Evolutionary conservation across 805 yeast genomes (phyloP).

Genomic region (Ogataea trehalophila): DNA sequence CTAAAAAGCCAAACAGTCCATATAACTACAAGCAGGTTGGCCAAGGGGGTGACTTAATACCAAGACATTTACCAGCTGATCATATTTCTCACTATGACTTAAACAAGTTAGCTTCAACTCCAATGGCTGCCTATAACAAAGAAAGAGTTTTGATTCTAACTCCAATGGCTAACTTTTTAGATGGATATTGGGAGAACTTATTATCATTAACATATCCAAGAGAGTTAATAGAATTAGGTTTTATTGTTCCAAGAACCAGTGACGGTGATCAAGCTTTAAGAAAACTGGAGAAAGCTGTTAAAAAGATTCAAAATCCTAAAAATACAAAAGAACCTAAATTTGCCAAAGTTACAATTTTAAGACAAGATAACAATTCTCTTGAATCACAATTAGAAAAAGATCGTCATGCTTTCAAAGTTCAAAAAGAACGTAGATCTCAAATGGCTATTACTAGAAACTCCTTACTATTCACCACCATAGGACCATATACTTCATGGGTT

Average conservation of each 20-base stretch:
- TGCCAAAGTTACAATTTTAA: conserved; percentile 77
- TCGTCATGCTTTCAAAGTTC: conserved; percentile 82
- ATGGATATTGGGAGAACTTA: conserved; percentile 84
- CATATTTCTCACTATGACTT: conserved; percentile 82
- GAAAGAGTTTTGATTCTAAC: conserved; percentile 85
- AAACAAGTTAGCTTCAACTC: conserved; percentile 68
- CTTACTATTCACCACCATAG: conserved; percentile 77
- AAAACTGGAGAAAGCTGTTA: conserved; percentile 69
- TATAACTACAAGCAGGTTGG: conserved; percentile 39
- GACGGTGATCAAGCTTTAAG: conserved; percentile 80
- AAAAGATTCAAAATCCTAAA: conserved; percentile 60
- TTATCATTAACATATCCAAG: conserved; percentile 76
- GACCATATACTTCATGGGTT: conserved; percentile 91
- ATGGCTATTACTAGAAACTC: conserved; percentile 97
- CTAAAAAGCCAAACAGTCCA: conserved; percentile 21
- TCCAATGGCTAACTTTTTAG: conserved; percentile 84
- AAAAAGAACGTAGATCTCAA: conserved; percentile 80
- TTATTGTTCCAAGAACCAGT: conserved; percentile 76
- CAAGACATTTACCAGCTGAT: conserved; percentile 60
- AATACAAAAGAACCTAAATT: conserved; percentile 53
- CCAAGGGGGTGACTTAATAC: conserved; percentile 47
- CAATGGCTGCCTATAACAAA: conserved; percentile 65
- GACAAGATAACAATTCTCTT: conserved; percentile 84
- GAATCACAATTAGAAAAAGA: conserved; percentile 76
- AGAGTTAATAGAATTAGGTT: conserved; percentile 79